Percentiles rank a stretch among this genome's conserved stretches.
These are phyloP conservation scores for Picochlorum sp. DNA, from an alignment of 139 green algal genomes.

Conservation along the genomic window DNA sequence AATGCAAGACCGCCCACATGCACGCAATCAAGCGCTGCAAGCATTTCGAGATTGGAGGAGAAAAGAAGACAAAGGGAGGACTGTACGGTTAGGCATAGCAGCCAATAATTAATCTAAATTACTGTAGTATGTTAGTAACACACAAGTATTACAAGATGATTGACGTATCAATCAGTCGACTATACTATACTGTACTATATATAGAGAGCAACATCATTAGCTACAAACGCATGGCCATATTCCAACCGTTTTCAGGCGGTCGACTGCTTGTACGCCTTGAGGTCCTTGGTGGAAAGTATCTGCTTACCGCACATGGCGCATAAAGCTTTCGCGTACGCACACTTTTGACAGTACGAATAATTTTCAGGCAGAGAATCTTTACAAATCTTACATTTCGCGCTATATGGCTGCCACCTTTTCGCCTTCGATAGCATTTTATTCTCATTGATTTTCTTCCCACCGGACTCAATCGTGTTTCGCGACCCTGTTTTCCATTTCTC, in stretches of 20 bases:
- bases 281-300: neutral
- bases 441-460: constrained; percentile 56
- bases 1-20: constrained; percentile 91
- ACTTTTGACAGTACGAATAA: constrained; percentile 55
- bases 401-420: constrained; percentile 45
- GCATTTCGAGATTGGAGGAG: constrained; percentile 96
- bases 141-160: neutral
- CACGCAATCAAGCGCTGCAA: constrained; percentile 98
- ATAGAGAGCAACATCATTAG: too few relatives aligned
- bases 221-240: too few relatives aligned
- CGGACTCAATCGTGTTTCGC: constrained; percentile 32
- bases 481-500: constrained; percentile 59
- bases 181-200: too few relatives aligned
- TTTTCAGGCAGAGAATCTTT: constrained; percentile 34
- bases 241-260: neutral
- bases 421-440: constrained; percentile 61
- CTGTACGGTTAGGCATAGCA: constrained; percentile 32
- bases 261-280: neutral
- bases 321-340: constrained; percentile 54
- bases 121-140: neutral
- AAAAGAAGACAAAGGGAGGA: constrained; percentile 63
- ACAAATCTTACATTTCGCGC: constrained; percentile 51
- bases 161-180: too few relatives aligned
- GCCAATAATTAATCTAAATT: neutral
- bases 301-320: constrained; percentile 57